Conservation (phyloP, 257 asterid genomes). For the Plantago major region DNA sequence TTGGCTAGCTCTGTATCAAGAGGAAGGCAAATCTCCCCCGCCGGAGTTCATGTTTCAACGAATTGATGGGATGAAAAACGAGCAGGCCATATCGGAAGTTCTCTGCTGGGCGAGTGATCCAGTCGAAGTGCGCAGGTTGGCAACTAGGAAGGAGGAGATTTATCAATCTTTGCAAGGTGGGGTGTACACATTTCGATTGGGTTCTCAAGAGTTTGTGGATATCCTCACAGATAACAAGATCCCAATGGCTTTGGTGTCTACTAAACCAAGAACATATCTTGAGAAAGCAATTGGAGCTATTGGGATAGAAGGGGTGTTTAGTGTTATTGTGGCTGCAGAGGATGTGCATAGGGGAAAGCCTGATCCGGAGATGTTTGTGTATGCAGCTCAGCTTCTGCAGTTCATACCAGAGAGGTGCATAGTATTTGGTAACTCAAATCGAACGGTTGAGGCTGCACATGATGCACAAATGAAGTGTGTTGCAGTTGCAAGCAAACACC, state of each 20-base stretch:
- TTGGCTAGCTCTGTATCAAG: conserved; percentile 74
- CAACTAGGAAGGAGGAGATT: conserved; percentile 75
- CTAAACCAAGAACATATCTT: conserved; percentile 66
- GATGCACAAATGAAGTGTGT: conserved; percentile 96
- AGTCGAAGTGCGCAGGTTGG: conserved; percentile 51
- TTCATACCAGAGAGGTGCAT: conserved; percentile 83
- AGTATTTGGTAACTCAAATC: conserved; percentile 91
- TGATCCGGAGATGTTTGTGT: conserved; percentile 90
- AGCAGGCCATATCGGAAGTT: conserved; percentile 92
- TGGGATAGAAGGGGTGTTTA: conserved; percentile 69
- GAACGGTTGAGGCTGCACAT: conserved; percentile 91
- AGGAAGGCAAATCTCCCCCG: conserved; percentile 83
- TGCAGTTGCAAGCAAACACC: conserved; percentile 91
- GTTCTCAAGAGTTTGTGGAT: conserved; percentile 71
- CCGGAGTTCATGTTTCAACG: conserved; percentile 69
- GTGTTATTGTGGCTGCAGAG: conserved; percentile 73
- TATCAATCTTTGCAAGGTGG: conserved; percentile 80
- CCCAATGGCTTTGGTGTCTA: conserved; percentile 94
- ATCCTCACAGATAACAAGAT: conserved; percentile 65
- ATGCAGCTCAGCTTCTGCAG: conserved; percentile 78
- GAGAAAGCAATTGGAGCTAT: conserved; percentile 59
- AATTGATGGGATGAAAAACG: conserved; percentile 92
- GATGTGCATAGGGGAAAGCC: conserved; percentile 93
- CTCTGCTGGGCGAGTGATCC: conserved; percentile 97
- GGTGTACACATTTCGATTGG: conserved; percentile 65